Base-by-base conservation (phyloP, 2,329 filamentous ascomycete genomes). In the Aspergillus phoenicis region DNA sequence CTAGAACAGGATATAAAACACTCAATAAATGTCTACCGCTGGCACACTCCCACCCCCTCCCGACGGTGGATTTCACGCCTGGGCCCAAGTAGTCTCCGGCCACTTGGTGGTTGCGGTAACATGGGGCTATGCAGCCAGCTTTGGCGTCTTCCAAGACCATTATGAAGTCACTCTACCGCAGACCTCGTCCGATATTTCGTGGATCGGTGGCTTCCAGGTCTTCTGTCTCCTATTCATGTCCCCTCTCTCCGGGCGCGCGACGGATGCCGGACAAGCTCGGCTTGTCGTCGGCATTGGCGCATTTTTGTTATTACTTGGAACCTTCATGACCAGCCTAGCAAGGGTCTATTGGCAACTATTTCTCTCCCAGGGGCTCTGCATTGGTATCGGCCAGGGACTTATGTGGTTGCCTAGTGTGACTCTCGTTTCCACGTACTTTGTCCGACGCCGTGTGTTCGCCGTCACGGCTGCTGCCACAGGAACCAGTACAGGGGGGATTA, bases 261-360 rank as follows among this genome's bases (percentile, higher is more conserved):
- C 75, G 10, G 79, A 82, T 56, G 74, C 76, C 10, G 79, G 80
- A 5, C 77, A 77, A 57, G 77, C 80, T 60, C 71, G 71, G 4
- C 51, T 64, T 1, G 67, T 73, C 2, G 66, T 72, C 26, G 17
- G 66, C 7, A 30, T 58, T 8, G 75, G 75, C 3, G 26, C 75
- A 52, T 57, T 77, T 5, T 57, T 81, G 8, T 64, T 70, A 7
- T 62, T 81, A 0, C 24, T 81, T 0, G 81, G 82, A 15, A 75
- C 80, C 26, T 80, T 84, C 66, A 74, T 77, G 66, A 81, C 81
- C 8, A 82, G 79, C 33, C 68, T 81, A 1, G 70, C 75, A 6
- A 78, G 68, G 0, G 62, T 68, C 22, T 83, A 83, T 66, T 83
- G 79, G 77, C 80, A 84, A 66, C 72, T 84, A 0, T 75, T 84